These are phyloP conservation scores for Pestalotiopsis sp. DNA, from an alignment of 2,329 filamentous ascomycete genomes.

Conservation along the genomic window DNA sequence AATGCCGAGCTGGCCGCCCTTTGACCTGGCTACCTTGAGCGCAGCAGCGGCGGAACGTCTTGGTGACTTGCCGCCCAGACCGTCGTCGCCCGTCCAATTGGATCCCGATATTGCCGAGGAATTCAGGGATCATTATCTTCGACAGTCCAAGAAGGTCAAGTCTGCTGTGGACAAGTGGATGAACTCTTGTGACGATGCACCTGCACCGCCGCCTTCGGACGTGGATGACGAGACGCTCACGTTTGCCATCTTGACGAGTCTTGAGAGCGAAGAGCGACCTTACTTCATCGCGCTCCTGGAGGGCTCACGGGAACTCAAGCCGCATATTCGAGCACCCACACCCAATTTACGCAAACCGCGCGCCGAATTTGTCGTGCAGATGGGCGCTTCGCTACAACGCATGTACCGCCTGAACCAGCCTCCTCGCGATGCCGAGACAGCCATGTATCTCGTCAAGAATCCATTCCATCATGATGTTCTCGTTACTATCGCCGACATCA, in stretches of 20 bases:
- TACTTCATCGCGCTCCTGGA: slow-evolving; percentile 81
- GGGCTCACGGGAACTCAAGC: slow-evolving; percentile 59
- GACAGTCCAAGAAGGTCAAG: slow-evolving; percentile 90
- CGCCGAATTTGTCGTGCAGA: slow-evolving; percentile 75
- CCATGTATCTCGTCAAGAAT: slow-evolving; percentile 84
- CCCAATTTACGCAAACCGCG: slow-evolving; percentile 62
- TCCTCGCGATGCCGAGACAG: slow-evolving; percentile 84
- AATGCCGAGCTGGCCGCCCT: slow-evolving; percentile 86
- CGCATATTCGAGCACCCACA: slow-evolving; percentile 66
- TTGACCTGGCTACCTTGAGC: slow-evolving; percentile 69
- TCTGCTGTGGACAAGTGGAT: slow-evolving; percentile 92
- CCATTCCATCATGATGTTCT: slow-evolving; percentile 82
- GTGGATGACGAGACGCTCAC: slow-evolving; percentile 92
- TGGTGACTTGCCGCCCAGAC: slow-evolving; percentile 61
- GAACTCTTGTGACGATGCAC: slow-evolving; percentile 73
- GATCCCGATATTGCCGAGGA: slow-evolving; percentile 95
- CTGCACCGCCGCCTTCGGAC: slow-evolving; percentile 78
- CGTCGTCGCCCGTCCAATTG: slow-evolving; percentile 69
- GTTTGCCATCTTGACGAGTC: slow-evolving; percentile 90
- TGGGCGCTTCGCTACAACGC: slow-evolving; percentile 78
- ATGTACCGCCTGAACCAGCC: slow-evolving; percentile 74
- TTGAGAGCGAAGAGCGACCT: slow-evolving; percentile 74
- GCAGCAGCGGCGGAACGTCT: slow-evolving; percentile 63
- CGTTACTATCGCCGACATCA: slow-evolving; percentile 85
- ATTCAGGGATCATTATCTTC: slow-evolving; percentile 88